Evolutionary conservation across 805 yeast genomes (phyloP).

Genomic region (Zygotorulaspora florentina): DNA sequence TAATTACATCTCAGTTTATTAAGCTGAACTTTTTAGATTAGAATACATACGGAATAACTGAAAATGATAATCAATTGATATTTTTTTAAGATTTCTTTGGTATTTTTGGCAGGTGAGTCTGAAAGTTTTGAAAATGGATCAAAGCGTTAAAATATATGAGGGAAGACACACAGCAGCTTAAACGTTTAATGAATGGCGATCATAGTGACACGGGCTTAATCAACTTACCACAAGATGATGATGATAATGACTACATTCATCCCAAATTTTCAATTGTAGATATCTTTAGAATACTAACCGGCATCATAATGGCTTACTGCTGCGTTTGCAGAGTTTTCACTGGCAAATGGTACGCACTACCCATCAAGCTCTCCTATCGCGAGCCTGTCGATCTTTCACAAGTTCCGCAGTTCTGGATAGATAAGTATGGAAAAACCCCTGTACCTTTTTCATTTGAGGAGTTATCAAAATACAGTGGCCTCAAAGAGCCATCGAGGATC

Average conservation of each 20-base stretch:
- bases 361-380: not conserved
- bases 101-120: no score
- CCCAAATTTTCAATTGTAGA: constrained; percentile 16
- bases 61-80: not conserved
- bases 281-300: constrained; percentile 17
- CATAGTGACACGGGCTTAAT: no score
- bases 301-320: constrained; percentile 12
- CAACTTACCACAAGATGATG: not conserved
- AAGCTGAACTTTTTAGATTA: constrained; percentile 12
- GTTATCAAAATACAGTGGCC: constrained; percentile 10
- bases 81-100: not conserved
- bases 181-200: no score
- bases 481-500: constrained; percentile 8
- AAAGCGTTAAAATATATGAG: no score
- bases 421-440: constrained; percentile 5
- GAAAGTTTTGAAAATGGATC: no score
- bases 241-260: constrained; percentile 5
- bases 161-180: no score
- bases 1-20: constrained; percentile 85
- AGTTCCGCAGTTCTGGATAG: constrained; percentile 18
- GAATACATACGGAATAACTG: not conserved
- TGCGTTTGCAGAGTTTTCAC: constrained; percentile 10
- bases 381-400: not conserved
- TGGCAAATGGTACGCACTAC: constrained; percentile 11
- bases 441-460: constrained; percentile 14